Evolutionary conservation across 768 basidiomycete genomes (phyloP).

Genomic region (Tulasnella sp.): DNA sequence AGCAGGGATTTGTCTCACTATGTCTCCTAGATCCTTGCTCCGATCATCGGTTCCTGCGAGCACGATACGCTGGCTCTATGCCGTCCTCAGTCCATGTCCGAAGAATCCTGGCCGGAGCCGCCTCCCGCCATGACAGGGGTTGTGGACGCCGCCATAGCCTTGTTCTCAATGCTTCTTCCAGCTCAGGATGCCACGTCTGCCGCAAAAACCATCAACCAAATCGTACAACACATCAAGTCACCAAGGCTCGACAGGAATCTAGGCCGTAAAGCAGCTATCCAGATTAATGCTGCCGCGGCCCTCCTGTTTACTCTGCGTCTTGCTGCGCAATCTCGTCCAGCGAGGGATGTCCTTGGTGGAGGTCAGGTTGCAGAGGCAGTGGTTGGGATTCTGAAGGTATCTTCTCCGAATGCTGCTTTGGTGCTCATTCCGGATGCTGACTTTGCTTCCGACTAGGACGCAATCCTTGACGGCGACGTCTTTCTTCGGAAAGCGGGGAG

Average conservation of each 20-base stretch:
- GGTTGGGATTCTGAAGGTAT: slow-evolving; percentile 67
- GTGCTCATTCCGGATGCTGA: slow-evolving; percentile 8
- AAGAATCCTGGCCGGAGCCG: slow-evolving; percentile 38
- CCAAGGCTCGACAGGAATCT: slow-evolving; percentile 76
- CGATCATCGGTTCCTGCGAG: slow-evolving; percentile 73
- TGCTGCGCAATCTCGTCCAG: slow-evolving; percentile 30
- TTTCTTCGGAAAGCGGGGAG: slow-evolving; percentile 68
- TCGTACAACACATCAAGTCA: slow-evolving; percentile 57
- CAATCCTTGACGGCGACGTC: slow-evolving; percentile 67
- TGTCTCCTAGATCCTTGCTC: slow-evolving; percentile 47
- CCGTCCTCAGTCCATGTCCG: slow-evolving; percentile 29
- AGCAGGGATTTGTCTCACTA: neutral
- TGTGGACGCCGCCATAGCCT: slow-evolving; percentile 78
- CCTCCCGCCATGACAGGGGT: slow-evolving; percentile 71
- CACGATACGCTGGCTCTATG: slow-evolving; percentile 72
- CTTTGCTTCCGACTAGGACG: slow-evolving; percentile 40
- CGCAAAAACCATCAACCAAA: slow-evolving; percentile 41
- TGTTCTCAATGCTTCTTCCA: slow-evolving; percentile 71
- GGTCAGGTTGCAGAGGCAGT: slow-evolving; percentile 48
- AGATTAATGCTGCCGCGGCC: slow-evolving; percentile 68
- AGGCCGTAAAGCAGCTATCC: slow-evolving; percentile 73
- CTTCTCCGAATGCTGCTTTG: slow-evolving; percentile 16
- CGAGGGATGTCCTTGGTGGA: slow-evolving; percentile 55
- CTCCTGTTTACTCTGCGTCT: slow-evolving; percentile 53
- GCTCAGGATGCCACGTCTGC: slow-evolving; percentile 57